A percentile compares a stretch with the other conserved stretches of the same genome.
Conservation (phyloP, 805 yeast genomes). For the Spathaspora hagerdaliae region DNA sequence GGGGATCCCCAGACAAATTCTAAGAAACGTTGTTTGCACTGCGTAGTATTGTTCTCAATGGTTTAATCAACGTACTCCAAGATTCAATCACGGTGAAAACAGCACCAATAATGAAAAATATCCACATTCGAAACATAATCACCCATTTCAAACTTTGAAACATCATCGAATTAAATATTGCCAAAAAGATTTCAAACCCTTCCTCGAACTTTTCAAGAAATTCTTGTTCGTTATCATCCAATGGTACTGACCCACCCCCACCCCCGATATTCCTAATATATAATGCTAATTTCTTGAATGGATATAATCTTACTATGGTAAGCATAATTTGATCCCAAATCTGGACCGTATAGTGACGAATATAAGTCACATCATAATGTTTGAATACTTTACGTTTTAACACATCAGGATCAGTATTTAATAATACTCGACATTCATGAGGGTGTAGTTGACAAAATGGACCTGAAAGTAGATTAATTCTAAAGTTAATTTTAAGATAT, state of each 20-base stretch:
- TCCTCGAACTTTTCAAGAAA: constrained; percentile 11
- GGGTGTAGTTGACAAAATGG: constrained; percentile 13
- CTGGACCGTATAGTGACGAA: constrained; percentile 11
- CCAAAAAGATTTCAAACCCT: constrained; percentile 11
- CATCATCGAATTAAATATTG: constrained; percentile 13
- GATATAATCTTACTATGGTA: background rate
- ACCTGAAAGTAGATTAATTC: constrained; percentile 9
- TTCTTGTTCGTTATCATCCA: background rate
- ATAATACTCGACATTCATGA: constrained; percentile 5
- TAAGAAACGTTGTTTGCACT: constrained; percentile 1
- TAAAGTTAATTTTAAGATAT: constrained; percentile 10
- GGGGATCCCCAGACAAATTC: no score
- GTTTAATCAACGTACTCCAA: constrained; percentile 9
- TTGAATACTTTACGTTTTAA: constrained; percentile 8
- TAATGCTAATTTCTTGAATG: background rate
- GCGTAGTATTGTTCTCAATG: constrained; percentile 3
- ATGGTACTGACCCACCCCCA: background rate
- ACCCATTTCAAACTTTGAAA: constrained; percentile 13
- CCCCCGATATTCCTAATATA: background rate
- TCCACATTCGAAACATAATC: constrained; percentile 14
- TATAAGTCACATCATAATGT: constrained; percentile 14
- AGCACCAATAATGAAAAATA: constrained; percentile 12
- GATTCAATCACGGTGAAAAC: constrained; percentile 11
- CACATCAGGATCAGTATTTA: background rate
- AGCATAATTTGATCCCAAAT: constrained; percentile 5